Evolutionary conservation across 176 grass and related monocot genomes (phyloP), one percentile per base, ranked within the genome.

Genomic region (Chrysopogon serrulatus): DNA sequence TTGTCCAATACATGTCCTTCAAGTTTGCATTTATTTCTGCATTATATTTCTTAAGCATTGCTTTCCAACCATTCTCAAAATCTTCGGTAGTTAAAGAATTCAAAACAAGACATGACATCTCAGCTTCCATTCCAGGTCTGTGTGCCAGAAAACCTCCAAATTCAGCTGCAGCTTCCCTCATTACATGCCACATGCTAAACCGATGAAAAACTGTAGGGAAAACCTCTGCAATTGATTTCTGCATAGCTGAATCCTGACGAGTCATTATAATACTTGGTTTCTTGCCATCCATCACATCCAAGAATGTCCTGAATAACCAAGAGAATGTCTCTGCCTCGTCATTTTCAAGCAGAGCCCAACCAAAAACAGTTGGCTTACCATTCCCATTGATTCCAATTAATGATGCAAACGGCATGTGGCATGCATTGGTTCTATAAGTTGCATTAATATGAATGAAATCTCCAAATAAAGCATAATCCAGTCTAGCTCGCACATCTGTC

Each of bases 161-260:
- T 31, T 87, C 65, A 4, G 63, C 77, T 21, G 23, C 56, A 41
- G 43, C n/a, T 35, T 76, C 47, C 28, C 49, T 80, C n/a, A 82
- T 23, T 8, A 87, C 49, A 82, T 87, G 79, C 85, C 85, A 88
- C 21, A 76, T 76, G 65, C 61, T 79, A 28, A 66, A 76, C 23
- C 60, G 51, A 48, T 88, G 70, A 14, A 41, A 33, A 47, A 71
- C 30, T 34, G 65, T 48, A 10, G 39, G 71, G n/a, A 83, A 88
- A 8, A 88, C 56, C 21, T 41, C 35, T 8, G 34, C 24, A 69
- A 87, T 54, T 5, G 18, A 43, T 24, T 77, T 45, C 17, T 68
- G 56, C 33, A 87, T 77, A 2, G 70, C 71, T 7, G 33, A 19
- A 76, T 77, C 86, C 35, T 87, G 71, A 68, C 76, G 51, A 23